phyloP scores from a whole-genome alignment of 345 rosid species.

The Crucihimalaya himalaica region DNA sequence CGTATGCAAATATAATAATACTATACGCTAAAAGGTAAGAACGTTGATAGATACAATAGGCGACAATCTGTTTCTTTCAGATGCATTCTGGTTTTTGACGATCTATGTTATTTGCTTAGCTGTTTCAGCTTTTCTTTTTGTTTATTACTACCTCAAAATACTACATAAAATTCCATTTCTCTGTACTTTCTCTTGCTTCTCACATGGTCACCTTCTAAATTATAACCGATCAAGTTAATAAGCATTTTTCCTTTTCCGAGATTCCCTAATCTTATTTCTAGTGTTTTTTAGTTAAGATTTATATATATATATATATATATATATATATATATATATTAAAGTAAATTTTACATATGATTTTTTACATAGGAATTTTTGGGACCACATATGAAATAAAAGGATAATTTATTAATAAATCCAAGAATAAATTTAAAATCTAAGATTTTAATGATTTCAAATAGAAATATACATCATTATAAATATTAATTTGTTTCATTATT shows the following conservation, averaged over 20 bases:
- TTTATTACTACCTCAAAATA: neutral
- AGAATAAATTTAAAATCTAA: too few species aligned
- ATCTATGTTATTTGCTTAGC: constrained; percentile 29
- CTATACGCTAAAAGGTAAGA: constrained; percentile 1
- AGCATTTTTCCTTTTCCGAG: neutral
- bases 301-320: too few species aligned
- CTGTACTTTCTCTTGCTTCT: constrained; percentile 5
- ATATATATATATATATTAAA: too few species aligned
- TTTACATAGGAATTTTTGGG: too few species aligned
- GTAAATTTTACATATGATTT: too few species aligned
- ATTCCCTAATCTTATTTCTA: neutral
- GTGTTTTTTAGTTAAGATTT: neutral
- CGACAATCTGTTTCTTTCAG: constrained; percentile 37
- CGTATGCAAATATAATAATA: constrained; percentile 11
- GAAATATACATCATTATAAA: too few species aligned
- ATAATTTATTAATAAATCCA: too few species aligned
- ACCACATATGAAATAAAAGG: too few species aligned
- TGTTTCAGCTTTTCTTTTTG: constrained; percentile 11
- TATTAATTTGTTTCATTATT: too few species aligned
- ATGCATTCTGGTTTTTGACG: constrained; percentile 24
- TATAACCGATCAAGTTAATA: neutral
- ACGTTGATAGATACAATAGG: constrained; percentile 24
- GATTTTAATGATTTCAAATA: too few species aligned
- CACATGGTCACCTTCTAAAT: neutral
- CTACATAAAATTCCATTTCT: neutral